Evolutionary conservation across 768 basidiomycete species (phyloP).

Genomic region (Boletus barrowsii): DNA sequence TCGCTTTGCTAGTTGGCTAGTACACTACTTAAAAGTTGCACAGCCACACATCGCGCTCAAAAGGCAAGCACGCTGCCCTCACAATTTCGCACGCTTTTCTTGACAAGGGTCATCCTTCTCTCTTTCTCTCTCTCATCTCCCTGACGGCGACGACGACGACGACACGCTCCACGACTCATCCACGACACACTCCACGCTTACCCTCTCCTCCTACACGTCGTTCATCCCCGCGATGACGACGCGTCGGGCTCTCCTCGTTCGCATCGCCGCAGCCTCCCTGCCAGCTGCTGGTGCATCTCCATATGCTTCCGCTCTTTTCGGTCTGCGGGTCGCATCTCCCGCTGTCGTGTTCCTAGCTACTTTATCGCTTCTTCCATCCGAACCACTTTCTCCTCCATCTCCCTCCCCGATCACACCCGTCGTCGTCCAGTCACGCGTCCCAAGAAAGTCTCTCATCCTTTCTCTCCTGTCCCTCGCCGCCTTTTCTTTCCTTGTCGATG

Average conservation of each 20-base stretch:
- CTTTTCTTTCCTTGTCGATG: slow-evolving; percentile 77
- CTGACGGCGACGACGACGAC: slow-evolving; percentile 33
- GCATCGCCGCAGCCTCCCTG: slow-evolving; percentile 22
- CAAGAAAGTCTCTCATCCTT: slow-evolving; percentile 75
- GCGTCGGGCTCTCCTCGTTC: slow-evolving; percentile 21
- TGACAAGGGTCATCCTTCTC: slow-evolving; percentile 21
- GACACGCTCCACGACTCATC: slow-evolving; percentile 9
- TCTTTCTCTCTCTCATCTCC: slow-evolving; percentile 12
- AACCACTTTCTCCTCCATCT: slow-evolving; percentile 40
- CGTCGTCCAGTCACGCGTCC: slow-evolving; percentile 67
- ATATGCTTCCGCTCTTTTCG: slow-evolving; percentile 42
- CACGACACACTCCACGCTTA: not conserved
- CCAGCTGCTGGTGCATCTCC: slow-evolving; percentile 23
- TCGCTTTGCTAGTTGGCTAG: not conserved
- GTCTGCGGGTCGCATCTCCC: slow-evolving; percentile 66
- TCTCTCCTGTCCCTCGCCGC: slow-evolving; percentile 64
- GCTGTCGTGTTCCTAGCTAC: slow-evolving; percentile 59
- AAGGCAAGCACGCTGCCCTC: slow-evolving; percentile 26
- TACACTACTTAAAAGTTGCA: slow-evolving; percentile 5
- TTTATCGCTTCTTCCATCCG: slow-evolving; percentile 55
- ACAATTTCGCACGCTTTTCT: slow-evolving; percentile 30
- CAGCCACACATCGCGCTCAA: slow-evolving; percentile 32
- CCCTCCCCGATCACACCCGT: slow-evolving; percentile 72
- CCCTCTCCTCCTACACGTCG: not conserved
- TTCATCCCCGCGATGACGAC: slow-evolving; percentile 18